Base-by-base conservation (phyloP, 1,284 basidiomycete species). In the Ustilago trichophora region DNA sequence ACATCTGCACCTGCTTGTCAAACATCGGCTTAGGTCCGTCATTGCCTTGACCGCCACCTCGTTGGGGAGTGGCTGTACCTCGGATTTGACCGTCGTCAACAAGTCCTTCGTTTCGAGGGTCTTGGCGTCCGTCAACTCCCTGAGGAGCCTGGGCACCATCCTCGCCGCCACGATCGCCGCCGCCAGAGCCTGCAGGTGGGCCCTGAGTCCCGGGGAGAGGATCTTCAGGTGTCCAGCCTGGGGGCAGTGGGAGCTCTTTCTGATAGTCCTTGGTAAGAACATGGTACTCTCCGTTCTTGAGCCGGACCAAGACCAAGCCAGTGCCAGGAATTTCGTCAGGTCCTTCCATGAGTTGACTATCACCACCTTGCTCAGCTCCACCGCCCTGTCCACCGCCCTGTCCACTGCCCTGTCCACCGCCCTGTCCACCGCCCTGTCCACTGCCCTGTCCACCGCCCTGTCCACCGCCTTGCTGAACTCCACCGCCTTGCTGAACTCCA, bases 1-100 rank as follows among this genome's bases (percentile, higher is more conserved):
- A 46, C 48, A 51, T 58, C 25, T 35, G 8, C 0, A 7, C 16
- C 1, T 27, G 9, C 21, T 22, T 11, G 25, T 58, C 55, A 35
- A 25, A 58, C 15, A 15, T 9, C 6, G 29, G n/a, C 19, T 37
- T 12, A 7, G 35, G 35, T n/a, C 15, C 18, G 10, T 8, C 29
- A 18, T 18, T 31, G 42, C 42, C 29, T 21, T 24, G n/a, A 6
- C 4, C 31, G 29, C 19, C 26, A 15, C 31, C 35, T 10, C 29
- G 16, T 19, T 47, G 31, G 11, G 29, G 3, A 13, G 24, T 9
- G 15, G 33, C 34, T 12, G 34, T 26, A 32, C 27, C 32, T n/a
- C 32, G 26, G 16, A 13, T 25, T 21, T 42, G 37, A 31, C 42
- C 46, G 12, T 7, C 16, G 21, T n/a, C n/a, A n/a, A n/a, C n/a